phyloP scores from a whole-genome alignment of 257 asterid genomes.

The Solanum arcanum region DNA sequence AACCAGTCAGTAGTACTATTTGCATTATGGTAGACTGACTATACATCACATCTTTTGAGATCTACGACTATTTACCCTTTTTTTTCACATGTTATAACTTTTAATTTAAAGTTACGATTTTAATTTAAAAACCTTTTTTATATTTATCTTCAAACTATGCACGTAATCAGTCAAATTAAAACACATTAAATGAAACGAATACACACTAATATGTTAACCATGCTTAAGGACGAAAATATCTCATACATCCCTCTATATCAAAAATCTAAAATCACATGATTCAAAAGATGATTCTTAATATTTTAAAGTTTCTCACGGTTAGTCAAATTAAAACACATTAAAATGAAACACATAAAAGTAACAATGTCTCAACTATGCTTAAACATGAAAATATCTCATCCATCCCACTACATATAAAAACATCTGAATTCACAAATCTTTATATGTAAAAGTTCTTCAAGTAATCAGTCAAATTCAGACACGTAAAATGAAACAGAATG shows the following conservation, averaged over 20 bases:
- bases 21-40: background rate
- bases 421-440: background rate
- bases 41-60: background rate
- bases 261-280: background rate
- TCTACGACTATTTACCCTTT: background rate
- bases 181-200: background rate
- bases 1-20: accelerated
- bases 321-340: background rate
- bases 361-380: background rate
- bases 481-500: background rate
- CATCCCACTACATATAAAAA: no score
- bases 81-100: background rate
- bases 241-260: background rate
- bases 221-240: background rate
- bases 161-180: accelerated
- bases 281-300: background rate
- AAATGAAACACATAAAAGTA: background rate
- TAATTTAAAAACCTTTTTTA: background rate
- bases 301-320: accelerated
- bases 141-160: background rate
- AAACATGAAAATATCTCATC: background rate
- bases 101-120: background rate
- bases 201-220: background rate
- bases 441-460: no score
- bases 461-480: background rate